Evolutionary conservation across 768 basidiomycete genomes (phyloP), one percentile per base, ranked within the genome.

Genomic region (Suillus hirtellus): DNA sequence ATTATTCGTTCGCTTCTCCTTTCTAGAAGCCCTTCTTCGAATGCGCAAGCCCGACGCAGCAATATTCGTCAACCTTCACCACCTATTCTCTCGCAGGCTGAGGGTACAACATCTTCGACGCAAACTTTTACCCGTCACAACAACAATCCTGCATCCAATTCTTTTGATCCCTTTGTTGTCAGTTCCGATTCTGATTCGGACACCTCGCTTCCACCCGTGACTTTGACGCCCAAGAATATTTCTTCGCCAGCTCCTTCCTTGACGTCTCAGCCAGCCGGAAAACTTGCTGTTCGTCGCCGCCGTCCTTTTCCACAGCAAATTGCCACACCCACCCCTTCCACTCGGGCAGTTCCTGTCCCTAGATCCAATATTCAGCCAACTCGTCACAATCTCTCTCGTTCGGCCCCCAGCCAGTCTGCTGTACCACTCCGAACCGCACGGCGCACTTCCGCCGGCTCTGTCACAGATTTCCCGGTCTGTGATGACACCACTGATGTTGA

Each of bases 51-150:
- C 69, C 81, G 82, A 70, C 83, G 83, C 75, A 82, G 78, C 76
- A 81, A 78, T 68, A 77, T 73, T 63, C 87, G 87, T 64, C 88
- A 89, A 71, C 82, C 86, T 24, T 89, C 89, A 46, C 87, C 87
- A 19, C 84, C 85, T 40, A 74, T 81, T 49, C 70, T 76, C 55
- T 84, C 86, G 83, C 87, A 89, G 84, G 87, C 82, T 85, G 89
- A 89, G 84, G 83, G 73, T 71, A 74, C 75, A 65, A 65, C 67
- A 34, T 63, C 40, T 60, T 64, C 69, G 21, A 60, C 73, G 58
- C 74, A 66, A 50, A 67, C 71, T 14, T 70, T 70, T 49, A 35
- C 67, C 60, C 70, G 68, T 54, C 76, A 69, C 38, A 69, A 59
- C n/a, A 71, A 38, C 61, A 75, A 78, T 63, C 74, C 77, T 58